A percentile compares a stretch with the other conserved stretches of the same genome.
These are phyloP conservation scores for Phytopythium oedochilum DNA, from an alignment of 352 stramenopile genomes.

Conservation along the genomic window DNA sequence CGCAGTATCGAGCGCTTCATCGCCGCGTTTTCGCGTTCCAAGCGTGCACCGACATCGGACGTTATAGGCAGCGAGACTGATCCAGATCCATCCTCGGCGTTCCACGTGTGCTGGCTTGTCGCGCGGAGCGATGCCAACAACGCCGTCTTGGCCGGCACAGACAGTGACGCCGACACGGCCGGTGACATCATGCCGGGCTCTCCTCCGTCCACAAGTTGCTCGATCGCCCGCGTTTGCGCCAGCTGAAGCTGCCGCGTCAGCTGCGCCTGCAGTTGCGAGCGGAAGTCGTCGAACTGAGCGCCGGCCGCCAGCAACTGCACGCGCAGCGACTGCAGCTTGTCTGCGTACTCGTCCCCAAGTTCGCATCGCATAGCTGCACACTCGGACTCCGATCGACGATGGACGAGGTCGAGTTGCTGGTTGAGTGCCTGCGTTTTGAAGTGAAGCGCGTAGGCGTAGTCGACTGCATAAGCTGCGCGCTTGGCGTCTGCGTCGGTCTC, in stretches of 20 bases:
- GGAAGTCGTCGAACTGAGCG: slow-evolving; percentile 63
- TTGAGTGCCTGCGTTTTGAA: slow-evolving; percentile 32
- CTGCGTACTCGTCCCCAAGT: slow-evolving; percentile 47
- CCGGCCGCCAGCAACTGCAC: slow-evolving; percentile 46
- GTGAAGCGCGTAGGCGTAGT: slow-evolving; percentile 36
- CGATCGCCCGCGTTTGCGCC: slow-evolving; percentile 46
- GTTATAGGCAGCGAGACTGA: too few species aligned
- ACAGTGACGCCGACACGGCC: slow-evolving; percentile 27
- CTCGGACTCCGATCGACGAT: slow-evolving; percentile 29
- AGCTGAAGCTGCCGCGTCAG: slow-evolving; percentile 49
- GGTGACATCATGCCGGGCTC: not conserved
- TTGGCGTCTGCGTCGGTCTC: slow-evolving; percentile 26
- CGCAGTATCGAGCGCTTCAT: slow-evolving; percentile 70
- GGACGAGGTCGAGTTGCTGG: slow-evolving; percentile 19
- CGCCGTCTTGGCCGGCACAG: slow-evolving; percentile 45
- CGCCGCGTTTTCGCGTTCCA: slow-evolving; percentile 56
- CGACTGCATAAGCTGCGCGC: slow-evolving; percentile 36
- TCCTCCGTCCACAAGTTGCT: slow-evolving; percentile 48
- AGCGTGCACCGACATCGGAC: slow-evolving; percentile 27
- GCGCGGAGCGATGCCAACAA: slow-evolving; percentile 10
- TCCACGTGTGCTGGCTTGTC: not conserved
- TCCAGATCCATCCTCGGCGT: too few species aligned
- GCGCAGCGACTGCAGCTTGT: slow-evolving; percentile 49
- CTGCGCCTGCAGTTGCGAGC: slow-evolving; percentile 52
- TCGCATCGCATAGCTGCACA: slow-evolving; percentile 36